phyloP scores from a whole-genome alignment of 768 basidiomycete species.

The Dioszegia crocea region DNA sequence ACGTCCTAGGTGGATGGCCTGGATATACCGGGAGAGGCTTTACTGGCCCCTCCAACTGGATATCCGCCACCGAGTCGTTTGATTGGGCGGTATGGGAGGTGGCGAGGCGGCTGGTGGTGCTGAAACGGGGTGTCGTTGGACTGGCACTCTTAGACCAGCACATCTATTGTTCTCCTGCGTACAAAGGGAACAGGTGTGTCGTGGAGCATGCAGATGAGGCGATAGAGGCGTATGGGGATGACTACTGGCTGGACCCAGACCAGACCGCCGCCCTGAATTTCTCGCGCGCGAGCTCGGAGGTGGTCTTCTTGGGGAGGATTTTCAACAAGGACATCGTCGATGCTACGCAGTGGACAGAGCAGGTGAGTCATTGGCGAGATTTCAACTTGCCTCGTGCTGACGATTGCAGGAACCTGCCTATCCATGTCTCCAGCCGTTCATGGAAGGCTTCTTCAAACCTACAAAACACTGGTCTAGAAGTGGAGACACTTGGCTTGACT shows the following conservation, averaged over 20 bases:
- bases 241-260: background rate
- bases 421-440: background rate
- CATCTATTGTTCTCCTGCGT: background rate
- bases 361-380: background rate
- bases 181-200: background rate
- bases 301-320: background rate
- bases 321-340: background rate
- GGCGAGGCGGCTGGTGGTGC: background rate
- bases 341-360: background rate
- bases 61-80: background rate
- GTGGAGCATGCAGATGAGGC: background rate
- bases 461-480: background rate
- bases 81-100: slow-evolving; percentile 4
- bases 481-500: background rate
- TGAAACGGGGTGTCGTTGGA: background rate
- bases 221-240: background rate
- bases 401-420: background rate
- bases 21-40: background rate
- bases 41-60: background rate
- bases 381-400: background rate
- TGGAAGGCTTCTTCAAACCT: background rate
- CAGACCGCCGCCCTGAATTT: background rate
- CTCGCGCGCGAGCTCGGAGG: background rate
- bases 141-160: background rate
- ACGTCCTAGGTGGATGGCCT: background rate